Evolutionary conservation across 371 early-diverging fungal species (phyloP), one percentile per base, ranked within the genome.

Genomic region (Mucor plumbeus): DNA sequence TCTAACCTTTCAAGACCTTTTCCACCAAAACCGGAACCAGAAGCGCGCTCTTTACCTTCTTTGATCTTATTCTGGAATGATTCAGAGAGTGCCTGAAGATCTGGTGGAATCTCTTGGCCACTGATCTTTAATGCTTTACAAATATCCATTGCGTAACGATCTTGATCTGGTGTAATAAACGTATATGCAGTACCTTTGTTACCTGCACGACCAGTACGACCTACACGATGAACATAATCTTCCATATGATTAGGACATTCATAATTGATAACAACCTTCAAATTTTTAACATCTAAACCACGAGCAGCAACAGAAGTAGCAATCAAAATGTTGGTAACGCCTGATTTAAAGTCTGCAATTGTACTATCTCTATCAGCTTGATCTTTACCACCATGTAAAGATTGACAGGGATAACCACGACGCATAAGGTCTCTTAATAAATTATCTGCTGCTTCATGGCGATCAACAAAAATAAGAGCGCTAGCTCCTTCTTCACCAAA

Each of bases 291-390:
- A 79, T 99, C 99, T 56, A 99, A 78, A 19, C 99, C 99, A 73
- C 99, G 94, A 1, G 99, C 97, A n/a, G 99, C 99, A 4, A 99
- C 97, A n/a, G 97, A 97, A 0, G 99, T 99, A 3, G 99, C 99
- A 78, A 99, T 94, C 59, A 99, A 79, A 47, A 99, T 89, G 59
- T 90, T 92, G 43, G 89, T 89, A 6, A 88, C 88, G 7, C 97
- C 97, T 1, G 89, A 85, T 72, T 99, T 98, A 76, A 99, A 98
- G 65, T 97, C 97, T 5, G 88, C 62, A 69, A 99, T 93, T 1
- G 95, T 95, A 59, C 91, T 90, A 71, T 97, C 98, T 60, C 99
- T 90, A 72, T 99, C 98, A 0, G 89, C 85, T 86, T 98, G 99
- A 67, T 98, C 97, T 79, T 97, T 99, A 62, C 97, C 98, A 62